Conservation (phyloP, 2,329 filamentous ascomycete species). For the Aspergillus sp. region DNA sequence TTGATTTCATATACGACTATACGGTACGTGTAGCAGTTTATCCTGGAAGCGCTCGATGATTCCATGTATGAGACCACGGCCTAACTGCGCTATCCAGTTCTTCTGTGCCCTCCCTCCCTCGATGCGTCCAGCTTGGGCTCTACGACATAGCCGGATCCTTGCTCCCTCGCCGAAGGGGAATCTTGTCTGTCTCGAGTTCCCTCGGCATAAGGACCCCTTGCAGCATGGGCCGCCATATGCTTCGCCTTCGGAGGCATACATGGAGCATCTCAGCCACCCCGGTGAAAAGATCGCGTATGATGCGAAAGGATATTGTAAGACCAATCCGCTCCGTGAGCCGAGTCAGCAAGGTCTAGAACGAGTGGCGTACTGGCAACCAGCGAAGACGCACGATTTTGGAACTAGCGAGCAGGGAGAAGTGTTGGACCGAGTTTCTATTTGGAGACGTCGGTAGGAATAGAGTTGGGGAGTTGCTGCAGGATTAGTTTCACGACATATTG, state of each 20-base stretch:
- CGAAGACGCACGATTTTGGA: conserved; percentile 56
- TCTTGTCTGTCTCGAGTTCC: conserved; percentile 73
- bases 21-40: conserved; percentile 47
- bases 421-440: conserved; percentile 45
- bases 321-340: conserved; percentile 47
- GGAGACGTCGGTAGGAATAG: conserved; percentile 34
- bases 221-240: conserved; percentile 72
- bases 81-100: conserved; percentile 46
- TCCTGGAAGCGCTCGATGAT: not conserved
- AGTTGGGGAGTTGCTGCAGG: too few relatives aligned
- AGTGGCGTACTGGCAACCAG: conserved; percentile 57
- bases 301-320: conserved; percentile 51
- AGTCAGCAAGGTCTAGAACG: conserved; percentile 42
- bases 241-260: conserved; percentile 67
- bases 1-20: conserved; percentile 34
- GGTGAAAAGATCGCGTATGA: conserved; percentile 67
- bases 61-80: not conserved
- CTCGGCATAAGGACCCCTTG: conserved; percentile 66
- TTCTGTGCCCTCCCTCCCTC: conserved; percentile 59
- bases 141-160: conserved; percentile 55
- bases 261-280: conserved; percentile 68
- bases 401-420: conserved; percentile 44
- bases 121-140: conserved; percentile 59
- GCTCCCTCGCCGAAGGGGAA: conserved; percentile 47
- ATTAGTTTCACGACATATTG: too few relatives aligned